phyloP scores from a whole-genome alignment of 2,329 filamentous ascomycete species.

The Xylariaceae sp. region DNA sequence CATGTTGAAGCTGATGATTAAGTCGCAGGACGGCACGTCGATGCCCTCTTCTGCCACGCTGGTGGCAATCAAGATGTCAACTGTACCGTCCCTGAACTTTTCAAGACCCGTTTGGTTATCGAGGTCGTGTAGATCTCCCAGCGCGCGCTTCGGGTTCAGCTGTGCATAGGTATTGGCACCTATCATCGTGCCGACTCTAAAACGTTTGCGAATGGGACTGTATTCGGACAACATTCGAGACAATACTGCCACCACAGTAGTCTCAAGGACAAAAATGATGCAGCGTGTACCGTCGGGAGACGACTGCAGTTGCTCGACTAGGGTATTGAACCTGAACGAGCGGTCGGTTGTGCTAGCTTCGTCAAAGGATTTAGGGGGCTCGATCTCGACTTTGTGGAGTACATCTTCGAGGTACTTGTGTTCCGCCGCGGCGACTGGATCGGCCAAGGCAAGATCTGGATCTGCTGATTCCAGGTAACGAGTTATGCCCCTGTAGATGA shows the following conservation, averaged over 20 bases:
- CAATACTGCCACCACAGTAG: slow-evolving; percentile 56
- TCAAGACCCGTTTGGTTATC: slow-evolving; percentile 37
- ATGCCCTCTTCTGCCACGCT: slow-evolving; percentile 64
- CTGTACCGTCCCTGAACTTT: slow-evolving; percentile 48
- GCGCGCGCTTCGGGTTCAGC: slow-evolving; percentile 35
- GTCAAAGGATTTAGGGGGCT: slow-evolving; percentile 16
- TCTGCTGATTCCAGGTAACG: slow-evolving; percentile 28
- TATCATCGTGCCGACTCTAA: slow-evolving; percentile 50
- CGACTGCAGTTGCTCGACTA: slow-evolving; percentile 49
- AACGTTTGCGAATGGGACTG: slow-evolving; percentile 42
- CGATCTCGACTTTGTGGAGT: slow-evolving; percentile 36
- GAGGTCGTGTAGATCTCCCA: slow-evolving; percentile 34
- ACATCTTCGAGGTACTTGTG: slow-evolving; percentile 50
- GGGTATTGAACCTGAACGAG: slow-evolving; percentile 52
- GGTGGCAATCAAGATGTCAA: slow-evolving; percentile 57
- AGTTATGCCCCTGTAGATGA: slow-evolving; percentile 48
- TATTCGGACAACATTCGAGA: slow-evolving; percentile 51
- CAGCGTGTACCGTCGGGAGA: slow-evolving; percentile 44
- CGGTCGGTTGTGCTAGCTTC: slow-evolving; percentile 31
- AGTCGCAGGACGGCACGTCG: slow-evolving; percentile 59
- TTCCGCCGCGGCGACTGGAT: slow-evolving; percentile 43
- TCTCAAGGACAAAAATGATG: slow-evolving; percentile 63
- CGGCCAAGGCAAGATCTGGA: slow-evolving; percentile 32
- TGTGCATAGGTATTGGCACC: slow-evolving; percentile 41
- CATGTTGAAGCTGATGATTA: slow-evolving; percentile 54